Conservation (phyloP, 768 basidiomycete species). For the Leccinum variicolor region DNA sequence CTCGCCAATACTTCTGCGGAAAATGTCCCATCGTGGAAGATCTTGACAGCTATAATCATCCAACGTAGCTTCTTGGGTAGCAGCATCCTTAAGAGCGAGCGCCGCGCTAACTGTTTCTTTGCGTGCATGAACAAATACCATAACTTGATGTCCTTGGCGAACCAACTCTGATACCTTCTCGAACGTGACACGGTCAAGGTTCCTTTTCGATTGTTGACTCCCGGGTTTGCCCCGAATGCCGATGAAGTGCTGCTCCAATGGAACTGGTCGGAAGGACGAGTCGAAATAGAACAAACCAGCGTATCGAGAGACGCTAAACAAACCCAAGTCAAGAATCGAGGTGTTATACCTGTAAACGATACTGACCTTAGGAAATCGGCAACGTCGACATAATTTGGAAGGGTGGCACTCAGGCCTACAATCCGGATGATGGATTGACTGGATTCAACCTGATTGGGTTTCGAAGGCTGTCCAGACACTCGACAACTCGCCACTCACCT, state of each 20-base stretch:
- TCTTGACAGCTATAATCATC: constrained; percentile 82
- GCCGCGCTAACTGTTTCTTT: constrained; percentile 98
- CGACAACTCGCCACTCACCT: constrained; percentile 42
- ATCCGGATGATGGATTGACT: constrained; percentile 95
- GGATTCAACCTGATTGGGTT: constrained; percentile 74
- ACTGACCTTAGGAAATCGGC: constrained; percentile 86
- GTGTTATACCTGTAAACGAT: background rate
- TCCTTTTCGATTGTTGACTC: constrained; percentile 68
- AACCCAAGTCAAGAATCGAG: constrained; percentile 1
- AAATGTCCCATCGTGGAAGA: constrained; percentile 74
- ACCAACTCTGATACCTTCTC: constrained; percentile 90
- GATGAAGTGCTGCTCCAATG: constrained; percentile 95
- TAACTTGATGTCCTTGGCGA: constrained; percentile 92
- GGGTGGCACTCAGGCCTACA: constrained; percentile 91
- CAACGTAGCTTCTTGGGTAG: constrained; percentile 61
- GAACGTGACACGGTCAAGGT: constrained; percentile 85
- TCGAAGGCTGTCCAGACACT: background rate
- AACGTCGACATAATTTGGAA: constrained; percentile 96
- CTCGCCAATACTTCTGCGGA: constrained; percentile 71
- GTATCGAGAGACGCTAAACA: constrained; percentile 74
- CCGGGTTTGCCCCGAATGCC: constrained; percentile 89
- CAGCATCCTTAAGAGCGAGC: constrained; percentile 71
- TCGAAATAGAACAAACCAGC: constrained; percentile 97
- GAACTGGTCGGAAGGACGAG: constrained; percentile 93
- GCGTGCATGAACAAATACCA: constrained; percentile 98